These are phyloP conservation scores for Chimonanthus praecox DNA, from an alignment of 164 flowering plant genomes.

Conservation along the genomic window DNA sequence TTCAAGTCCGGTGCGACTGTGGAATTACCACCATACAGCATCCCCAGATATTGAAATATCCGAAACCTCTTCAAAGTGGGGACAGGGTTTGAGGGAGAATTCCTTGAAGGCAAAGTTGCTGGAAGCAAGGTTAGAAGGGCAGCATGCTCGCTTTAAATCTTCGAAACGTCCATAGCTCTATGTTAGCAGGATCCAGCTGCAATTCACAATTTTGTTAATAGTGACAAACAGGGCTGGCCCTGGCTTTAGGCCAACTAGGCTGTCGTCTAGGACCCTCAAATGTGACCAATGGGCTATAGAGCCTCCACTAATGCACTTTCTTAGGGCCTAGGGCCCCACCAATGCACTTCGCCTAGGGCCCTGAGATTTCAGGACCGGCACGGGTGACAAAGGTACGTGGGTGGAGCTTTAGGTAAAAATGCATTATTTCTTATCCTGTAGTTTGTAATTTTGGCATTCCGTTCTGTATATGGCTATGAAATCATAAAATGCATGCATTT, in stretches of 20 bases:
- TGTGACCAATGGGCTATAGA: too few species aligned
- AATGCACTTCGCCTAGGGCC: too few species aligned
- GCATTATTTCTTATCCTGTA: background rate
- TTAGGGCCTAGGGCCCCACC: too few species aligned
- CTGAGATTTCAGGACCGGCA: too few species aligned
- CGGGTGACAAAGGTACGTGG: background rate
- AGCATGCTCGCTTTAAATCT: constrained; percentile 35
- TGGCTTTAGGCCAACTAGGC: too few species aligned
- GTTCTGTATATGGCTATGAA: constrained; percentile 15
- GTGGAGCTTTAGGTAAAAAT: background rate
- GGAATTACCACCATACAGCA: constrained; percentile 33
- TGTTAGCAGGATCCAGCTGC: background rate
- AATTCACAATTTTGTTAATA: background rate
- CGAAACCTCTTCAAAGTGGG: constrained; percentile 35
- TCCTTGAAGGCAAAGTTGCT: constrained; percentile 69
- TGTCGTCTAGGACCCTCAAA: too few species aligned
- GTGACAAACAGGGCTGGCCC: background rate
- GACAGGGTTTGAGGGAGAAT: constrained; percentile 33
- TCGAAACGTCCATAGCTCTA: constrained; percentile 19
- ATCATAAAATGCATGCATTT: background rate
- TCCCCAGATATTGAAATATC: constrained; percentile 37
- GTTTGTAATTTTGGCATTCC: constrained; percentile 13
- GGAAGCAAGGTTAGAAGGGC: constrained; percentile 72
- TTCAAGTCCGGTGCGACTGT: constrained; percentile 48
- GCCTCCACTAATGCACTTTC: too few species aligned